These are phyloP conservation scores for Fusarium newnesense DNA, from an alignment of 2,329 filamentous ascomycete genomes.

Conservation along the genomic window DNA sequence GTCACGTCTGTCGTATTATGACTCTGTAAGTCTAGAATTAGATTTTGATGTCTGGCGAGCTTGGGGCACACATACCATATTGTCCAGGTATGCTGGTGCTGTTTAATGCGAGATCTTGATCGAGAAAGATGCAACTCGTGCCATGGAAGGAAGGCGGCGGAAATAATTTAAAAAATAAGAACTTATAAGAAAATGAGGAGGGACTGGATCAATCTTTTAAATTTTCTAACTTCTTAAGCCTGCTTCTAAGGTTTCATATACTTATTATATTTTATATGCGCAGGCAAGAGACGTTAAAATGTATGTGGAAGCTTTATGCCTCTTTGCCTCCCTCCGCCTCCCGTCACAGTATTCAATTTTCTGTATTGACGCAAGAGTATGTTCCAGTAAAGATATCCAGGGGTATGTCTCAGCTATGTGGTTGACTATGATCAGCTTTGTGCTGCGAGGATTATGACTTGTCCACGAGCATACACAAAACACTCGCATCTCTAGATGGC, in stretches of 20 bases:
- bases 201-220: no score
- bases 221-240: no score
- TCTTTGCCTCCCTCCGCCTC: background rate
- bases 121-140: background rate
- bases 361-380: background rate
- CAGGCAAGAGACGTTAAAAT: background rate
- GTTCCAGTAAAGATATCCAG: rapidly evolving
- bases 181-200: rapidly evolving
- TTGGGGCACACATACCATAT: background rate
- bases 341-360: background rate
- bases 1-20: background rate
- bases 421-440: background rate
- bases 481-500: background rate
- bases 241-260: background rate
- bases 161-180: no score
- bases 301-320: no score
- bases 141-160: rapidly evolving
- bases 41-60: background rate
- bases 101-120: no score
- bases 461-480: background rate
- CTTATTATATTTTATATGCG: background rate
- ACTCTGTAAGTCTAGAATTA: background rate
- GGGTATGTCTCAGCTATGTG: background rate
- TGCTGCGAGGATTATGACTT: background rate
- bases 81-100: no score